phyloP scores from a whole-genome alignment of 1,284 basidiomycete genomes.

The Cryptococcus amylolentus region DNA sequence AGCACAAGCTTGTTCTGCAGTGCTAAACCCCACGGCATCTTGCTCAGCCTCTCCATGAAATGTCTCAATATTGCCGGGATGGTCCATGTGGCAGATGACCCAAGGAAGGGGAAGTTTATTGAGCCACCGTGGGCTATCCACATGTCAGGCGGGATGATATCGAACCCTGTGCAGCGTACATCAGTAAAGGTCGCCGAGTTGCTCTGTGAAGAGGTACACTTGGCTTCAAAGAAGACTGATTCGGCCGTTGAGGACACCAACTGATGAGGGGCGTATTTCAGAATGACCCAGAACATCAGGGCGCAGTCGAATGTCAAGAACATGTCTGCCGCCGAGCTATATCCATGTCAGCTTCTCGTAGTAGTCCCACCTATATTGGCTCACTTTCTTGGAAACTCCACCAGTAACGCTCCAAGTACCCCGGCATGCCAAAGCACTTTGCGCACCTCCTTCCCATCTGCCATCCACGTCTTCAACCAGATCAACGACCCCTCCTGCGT shows the following conservation, averaged over 20 bases:
- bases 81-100: conserved; percentile 22
- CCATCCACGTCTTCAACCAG: conserved; percentile 30
- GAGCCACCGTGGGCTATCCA: conserved; percentile 31
- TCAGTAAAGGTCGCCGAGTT: not conserved
- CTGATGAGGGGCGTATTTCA: conserved; percentile 26
- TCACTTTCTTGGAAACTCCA: conserved; percentile 31
- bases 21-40: conserved; percentile 34
- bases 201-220: conserved; percentile 18
- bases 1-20: conserved; percentile 27
- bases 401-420: conserved; percentile 27
- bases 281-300: conserved; percentile 31
- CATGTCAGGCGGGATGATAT: conserved; percentile 21
- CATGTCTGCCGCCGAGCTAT: conserved; percentile 29
- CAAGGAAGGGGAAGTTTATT: conserved; percentile 29
- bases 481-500: conserved; percentile 16
- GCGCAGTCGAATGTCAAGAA: conserved; percentile 37
- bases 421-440: conserved; percentile 31
- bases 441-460: conserved; percentile 21
- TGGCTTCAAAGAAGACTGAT: conserved; percentile 25
- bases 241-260: conserved; percentile 9
- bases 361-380: not conserved
- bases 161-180: conserved; percentile 20
- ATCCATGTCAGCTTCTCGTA: not conserved
- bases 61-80: conserved; percentile 18
- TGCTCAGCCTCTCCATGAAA: conserved; percentile 28